These are phyloP conservation scores for Lepidium aucheri DNA, from an alignment of 345 rosid genomes.

Conservation along the genomic window DNA sequence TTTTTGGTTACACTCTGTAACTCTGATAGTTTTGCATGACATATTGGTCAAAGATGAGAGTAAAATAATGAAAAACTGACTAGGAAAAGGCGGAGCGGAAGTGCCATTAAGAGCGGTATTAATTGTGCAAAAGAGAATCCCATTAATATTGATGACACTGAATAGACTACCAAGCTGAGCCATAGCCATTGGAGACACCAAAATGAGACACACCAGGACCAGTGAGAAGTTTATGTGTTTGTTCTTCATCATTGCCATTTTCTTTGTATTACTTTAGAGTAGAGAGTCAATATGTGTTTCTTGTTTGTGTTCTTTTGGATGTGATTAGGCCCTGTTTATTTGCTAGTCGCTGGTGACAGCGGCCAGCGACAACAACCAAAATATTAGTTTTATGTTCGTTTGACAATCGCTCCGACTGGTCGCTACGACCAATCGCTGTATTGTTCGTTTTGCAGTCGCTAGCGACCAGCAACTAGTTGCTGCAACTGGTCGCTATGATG, in stretches of 20 bases:
- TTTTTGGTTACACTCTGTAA: too few species aligned
- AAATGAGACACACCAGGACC: slow-evolving; percentile 5
- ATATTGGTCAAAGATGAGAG: neutral
- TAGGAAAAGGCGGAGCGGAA: neutral
- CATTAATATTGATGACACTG: slow-evolving; percentile 31
- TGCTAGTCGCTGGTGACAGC: too few species aligned
- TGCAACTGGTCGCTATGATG: too few species aligned
- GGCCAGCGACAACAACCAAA: too few species aligned
- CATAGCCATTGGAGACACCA: slow-evolving; percentile 29
- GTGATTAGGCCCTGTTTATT: neutral
- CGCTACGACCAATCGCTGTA: too few species aligned
- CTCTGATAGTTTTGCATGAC: too few species aligned
- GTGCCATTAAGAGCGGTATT: slow-evolving; percentile 30
- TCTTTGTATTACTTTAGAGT: neutral
- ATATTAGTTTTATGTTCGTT: too few species aligned
- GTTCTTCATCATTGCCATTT: slow-evolving; percentile 18
- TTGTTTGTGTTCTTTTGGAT: slow-evolving; percentile 2
- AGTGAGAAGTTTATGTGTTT: slow-evolving; percentile 14
- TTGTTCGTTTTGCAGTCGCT: too few species aligned
- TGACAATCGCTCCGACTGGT: too few species aligned
- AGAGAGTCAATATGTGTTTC: neutral
- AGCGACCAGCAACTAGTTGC: too few species aligned
- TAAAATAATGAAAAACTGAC: slow-evolving; percentile 13
- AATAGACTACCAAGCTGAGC: slow-evolving; percentile 40
- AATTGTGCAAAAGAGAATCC: slow-evolving; percentile 35